Base-by-base conservation (phyloP, 2,329 filamentous ascomycete species). In the Amauroascus verrucosus region DNA sequence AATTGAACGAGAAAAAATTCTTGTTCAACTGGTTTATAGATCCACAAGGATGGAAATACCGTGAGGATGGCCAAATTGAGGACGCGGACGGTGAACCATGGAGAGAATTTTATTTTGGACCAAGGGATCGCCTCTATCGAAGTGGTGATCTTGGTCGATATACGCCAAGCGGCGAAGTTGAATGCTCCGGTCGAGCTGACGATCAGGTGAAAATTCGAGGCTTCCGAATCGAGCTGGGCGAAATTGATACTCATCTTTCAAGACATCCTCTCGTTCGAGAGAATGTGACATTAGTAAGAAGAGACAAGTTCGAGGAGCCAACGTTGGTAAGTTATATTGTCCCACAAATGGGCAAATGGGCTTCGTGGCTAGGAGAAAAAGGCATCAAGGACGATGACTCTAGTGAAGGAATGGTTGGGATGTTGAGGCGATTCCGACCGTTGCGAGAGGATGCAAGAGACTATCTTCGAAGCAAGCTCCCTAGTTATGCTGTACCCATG, bases 161-260 rank as follows among this genome's bases (percentile, higher is more conserved):
- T 64, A 80, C 81, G 49, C 75, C 77, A 1, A 77, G 81, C 43
- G 88, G 86, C 33, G 83, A 84, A 59, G 84, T 88, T 9, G 85
- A 86, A 63, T 86, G 83, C 64, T 84, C 85, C 8, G 91, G 91
- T 20, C 79, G 93, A 55, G 83, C 82, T 22, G 91, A 97, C 64
- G 80, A 85, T 60, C 91, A 97, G 66, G 87, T 96, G 73, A 98
- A 97, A 75, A 91, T 97, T 59, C 85, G 93, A 56, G 91, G 91
- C 1, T 97, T 96, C 77, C 80, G 91, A 57, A 95, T 98, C 60
- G 93, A 98, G 71, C 82, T 97, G 44, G 85, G 85, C 58, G 93
- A 97, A 60, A 96, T 97, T 60, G 90, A 97, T 68, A 85, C 77
- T 40, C 84, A 95, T 66, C 73, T 96, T 45, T 85, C 82, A 51